Conservation (phyloP, 495 filamentous ascomycete genomes). For the Terfezia claveryi region DNA sequence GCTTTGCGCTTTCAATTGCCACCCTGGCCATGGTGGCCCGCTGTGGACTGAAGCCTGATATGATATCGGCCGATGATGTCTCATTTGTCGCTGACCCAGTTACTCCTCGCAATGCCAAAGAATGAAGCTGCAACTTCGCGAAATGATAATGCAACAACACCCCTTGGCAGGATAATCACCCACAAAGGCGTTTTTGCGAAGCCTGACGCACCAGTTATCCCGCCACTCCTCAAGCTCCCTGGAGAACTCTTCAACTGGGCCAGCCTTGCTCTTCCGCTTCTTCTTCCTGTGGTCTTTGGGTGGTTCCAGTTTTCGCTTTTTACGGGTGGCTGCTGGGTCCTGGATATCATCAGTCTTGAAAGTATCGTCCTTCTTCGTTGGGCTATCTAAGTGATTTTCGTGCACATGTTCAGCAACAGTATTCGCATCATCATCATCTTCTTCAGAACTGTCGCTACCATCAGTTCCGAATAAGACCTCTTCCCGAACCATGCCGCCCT, state of each 20-base stretch:
- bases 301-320: not conserved
- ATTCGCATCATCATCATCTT: slow-evolving; percentile 30
- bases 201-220: slow-evolving; percentile 32
- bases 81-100: slow-evolving; percentile 28
- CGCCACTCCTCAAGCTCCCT: slow-evolving; percentile 36
- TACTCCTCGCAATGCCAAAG: slow-evolving; percentile 32
- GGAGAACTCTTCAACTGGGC: slow-evolving; percentile 28
- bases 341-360: not conserved
- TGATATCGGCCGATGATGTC: not conserved
- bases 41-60: slow-evolving; percentile 25
- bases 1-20: slow-evolving; percentile 34
- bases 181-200: slow-evolving; percentile 32
- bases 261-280: not conserved
- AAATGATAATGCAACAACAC: slow-evolving; percentile 40
- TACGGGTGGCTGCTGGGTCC: not conserved
- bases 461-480: not conserved
- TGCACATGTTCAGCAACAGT: slow-evolving; percentile 21
- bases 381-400: not conserved
- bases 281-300: not conserved
- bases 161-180: slow-evolving; percentile 35
- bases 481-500: not conserved
- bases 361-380: not conserved
- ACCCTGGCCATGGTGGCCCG: slow-evolving; percentile 34
- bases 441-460: slow-evolving; percentile 8
- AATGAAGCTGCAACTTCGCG: slow-evolving; percentile 38